These are phyloP conservation scores for Pleurotus djamor DNA, from an alignment of 768 basidiomycete species.

Conservation along the genomic window DNA sequence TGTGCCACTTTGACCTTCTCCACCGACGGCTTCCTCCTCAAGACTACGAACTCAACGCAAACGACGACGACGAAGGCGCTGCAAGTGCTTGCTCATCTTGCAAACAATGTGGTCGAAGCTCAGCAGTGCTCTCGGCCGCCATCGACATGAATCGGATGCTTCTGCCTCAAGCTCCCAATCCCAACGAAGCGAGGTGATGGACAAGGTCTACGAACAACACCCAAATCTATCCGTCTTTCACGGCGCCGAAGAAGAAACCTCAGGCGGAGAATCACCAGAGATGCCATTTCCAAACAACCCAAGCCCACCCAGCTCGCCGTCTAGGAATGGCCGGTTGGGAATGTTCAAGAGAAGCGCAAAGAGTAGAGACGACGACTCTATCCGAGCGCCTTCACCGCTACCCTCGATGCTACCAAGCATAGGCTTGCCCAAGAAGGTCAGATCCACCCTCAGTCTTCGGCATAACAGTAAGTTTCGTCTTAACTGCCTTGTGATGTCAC, in stretches of 20 bases:
- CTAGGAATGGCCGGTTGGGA: conserved; percentile 39
- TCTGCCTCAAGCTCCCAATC: conserved; percentile 21
- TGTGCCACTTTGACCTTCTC: background rate
- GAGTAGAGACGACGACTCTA: conserved; percentile 38
- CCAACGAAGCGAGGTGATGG: conserved; percentile 38
- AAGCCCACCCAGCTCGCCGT: conserved; percentile 49
- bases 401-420: conserved; percentile 19
- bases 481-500: background rate
- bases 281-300: conserved; percentile 20
- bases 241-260: conserved; percentile 16
- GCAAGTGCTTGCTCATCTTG: conserved; percentile 5
- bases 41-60: background rate
- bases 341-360: conserved; percentile 58
- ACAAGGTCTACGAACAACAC: conserved; percentile 56
- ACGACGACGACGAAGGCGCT: background rate
- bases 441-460: conserved; percentile 32
- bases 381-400: conserved; percentile 33
- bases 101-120: conserved; percentile 61
- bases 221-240: conserved; percentile 62
- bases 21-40: conserved; percentile 2
- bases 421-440: conserved; percentile 52
- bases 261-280: conserved; percentile 10
- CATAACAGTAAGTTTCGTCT: conserved; percentile 31
- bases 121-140: conserved; percentile 50
- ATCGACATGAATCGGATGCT: conserved; percentile 23